Evolutionary conservation across 2,329 filamentous ascomycete genomes (phyloP), one percentile per base, ranked within the genome.

Genomic region (Periconia macrospinosa): DNA sequence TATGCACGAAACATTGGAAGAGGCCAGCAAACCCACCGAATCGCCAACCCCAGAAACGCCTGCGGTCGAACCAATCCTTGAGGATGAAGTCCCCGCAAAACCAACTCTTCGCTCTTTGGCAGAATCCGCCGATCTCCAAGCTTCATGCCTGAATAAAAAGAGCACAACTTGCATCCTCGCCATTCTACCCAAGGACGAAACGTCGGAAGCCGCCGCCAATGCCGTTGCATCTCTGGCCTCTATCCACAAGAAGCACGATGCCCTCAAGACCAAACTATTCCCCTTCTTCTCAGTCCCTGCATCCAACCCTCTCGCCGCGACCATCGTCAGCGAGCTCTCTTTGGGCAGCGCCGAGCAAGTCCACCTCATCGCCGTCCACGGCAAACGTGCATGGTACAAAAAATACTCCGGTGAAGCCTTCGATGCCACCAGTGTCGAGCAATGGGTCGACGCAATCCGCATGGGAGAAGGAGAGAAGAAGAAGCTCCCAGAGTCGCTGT

Each of bases 371-470:
- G 92, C 92, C 15, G 73, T 96, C 54, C 97, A 97, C 73, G 89
- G 85, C 30, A 91, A 92, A 66, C 86, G 92, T 50, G 83, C 84
- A 41, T 99, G 94, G 94, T 95, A 87, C 84, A 88, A 89, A 65
- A 84, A 83, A 53, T 94, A 90, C 71, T 77, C 84, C 45, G 85
- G 82, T 7, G 72, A 75, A 9, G 71, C 75, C 15, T 86, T 86
- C 43, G 84, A 83, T 50, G 69, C 80, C 20, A 79, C 83, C 50
- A 83, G 81, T 23, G 78, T 99, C 30, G 91, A 96, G 76, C 78
- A 79, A 57, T 99, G 93, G 91, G 85, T 99, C 54, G 94, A 99
- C 67, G 82, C 85, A n/a, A 91, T 97, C 57, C 87, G 91, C 37
- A 83, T 99, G 80, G 91, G 92, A 49, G 93, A 97, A 69, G 89